Evolutionary conservation across 495 filamentous ascomycete genomes (phyloP).

Genomic region (Antarctomyces pellizariae): DNA sequence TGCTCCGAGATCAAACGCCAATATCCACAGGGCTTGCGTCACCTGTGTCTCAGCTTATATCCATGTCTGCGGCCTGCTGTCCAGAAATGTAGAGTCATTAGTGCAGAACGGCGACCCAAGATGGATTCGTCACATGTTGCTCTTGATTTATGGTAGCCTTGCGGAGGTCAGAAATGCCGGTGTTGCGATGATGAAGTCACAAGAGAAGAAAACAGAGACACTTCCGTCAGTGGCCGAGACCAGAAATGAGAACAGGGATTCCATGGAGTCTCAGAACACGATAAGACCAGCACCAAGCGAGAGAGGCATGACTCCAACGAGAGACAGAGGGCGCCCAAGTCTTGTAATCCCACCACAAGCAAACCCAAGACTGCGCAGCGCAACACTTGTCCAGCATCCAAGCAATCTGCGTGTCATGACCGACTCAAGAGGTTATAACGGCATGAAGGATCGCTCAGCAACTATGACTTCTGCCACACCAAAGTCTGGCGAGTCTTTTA

Average conservation of each 20-base stretch:
- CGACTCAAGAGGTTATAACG: slow-evolving; percentile 19
- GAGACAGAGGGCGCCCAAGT: slow-evolving; percentile 25
- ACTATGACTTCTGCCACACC: slow-evolving; percentile 32
- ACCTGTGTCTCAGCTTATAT: slow-evolving; percentile 57
- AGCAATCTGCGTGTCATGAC: slow-evolving; percentile 28
- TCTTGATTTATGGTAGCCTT: slow-evolving; percentile 58
- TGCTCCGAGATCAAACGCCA: slow-evolving; percentile 33
- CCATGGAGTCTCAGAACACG: slow-evolving; percentile 10
- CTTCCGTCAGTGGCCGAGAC: slow-evolving; percentile 1
- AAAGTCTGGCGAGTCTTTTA: slow-evolving; percentile 58
- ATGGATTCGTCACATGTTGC: slow-evolving; percentile 59
- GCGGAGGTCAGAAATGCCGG: slow-evolving; percentile 36
- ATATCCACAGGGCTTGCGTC: slow-evolving; percentile 36
- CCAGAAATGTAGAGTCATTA: slow-evolving; percentile 43
- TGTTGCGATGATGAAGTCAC: neutral
- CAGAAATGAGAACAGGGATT: neutral
- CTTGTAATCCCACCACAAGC: no score
- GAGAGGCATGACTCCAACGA: slow-evolving; percentile 34
- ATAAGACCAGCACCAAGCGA: slow-evolving; percentile 22
- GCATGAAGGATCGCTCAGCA: slow-evolving; percentile 20
- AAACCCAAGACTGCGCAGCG: slow-evolving; percentile 28
- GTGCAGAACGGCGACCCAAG: slow-evolving; percentile 51
- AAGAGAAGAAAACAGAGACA: slow-evolving; percentile 1
- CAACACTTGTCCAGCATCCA: slow-evolving; percentile 36
- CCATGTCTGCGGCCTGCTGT: slow-evolving; percentile 46